phyloP scores from a whole-genome alignment of 2,329 filamentous ascomycete species.

The Colletotrichum incanum region DNA sequence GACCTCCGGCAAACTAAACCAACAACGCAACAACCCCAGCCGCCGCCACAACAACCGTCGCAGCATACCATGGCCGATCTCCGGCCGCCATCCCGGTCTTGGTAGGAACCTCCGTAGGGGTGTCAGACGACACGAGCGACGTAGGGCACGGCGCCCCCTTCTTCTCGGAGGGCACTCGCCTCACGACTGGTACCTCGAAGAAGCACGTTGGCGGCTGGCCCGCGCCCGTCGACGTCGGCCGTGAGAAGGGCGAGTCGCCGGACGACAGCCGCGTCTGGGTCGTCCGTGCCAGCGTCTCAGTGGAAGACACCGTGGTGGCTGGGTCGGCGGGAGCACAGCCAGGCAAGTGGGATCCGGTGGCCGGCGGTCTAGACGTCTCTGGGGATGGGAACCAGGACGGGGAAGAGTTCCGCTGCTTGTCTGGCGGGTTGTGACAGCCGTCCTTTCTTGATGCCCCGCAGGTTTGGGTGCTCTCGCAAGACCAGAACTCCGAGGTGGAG shows the following conservation, averaged over 20 bases:
- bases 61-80: not conserved
- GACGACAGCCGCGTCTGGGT: not conserved
- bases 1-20: not conserved
- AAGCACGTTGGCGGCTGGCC: slow-evolving; percentile 13
- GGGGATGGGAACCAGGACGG: not conserved
- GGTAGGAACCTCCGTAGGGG: not conserved
- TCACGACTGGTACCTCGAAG: not conserved
- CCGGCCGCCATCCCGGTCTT: not conserved
- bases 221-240: not conserved
- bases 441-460: not conserved
- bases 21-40: slow-evolving; percentile 1
- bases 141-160: not conserved
- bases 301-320: not conserved
- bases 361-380: not conserved
- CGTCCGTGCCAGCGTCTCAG: not conserved
- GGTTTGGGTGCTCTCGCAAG: not conserved
- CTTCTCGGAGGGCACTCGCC: not conserved
- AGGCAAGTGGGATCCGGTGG: not conserved
- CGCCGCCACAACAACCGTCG: not conserved
- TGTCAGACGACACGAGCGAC: not conserved
- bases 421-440: not conserved
- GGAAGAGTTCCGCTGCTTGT: not conserved
- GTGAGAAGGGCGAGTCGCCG: not conserved
- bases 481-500: slow-evolving; percentile 14
- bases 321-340: not conserved